Conservation (phyloP, 805 yeast species). For the Cephaloascus fragrans region DNA sequence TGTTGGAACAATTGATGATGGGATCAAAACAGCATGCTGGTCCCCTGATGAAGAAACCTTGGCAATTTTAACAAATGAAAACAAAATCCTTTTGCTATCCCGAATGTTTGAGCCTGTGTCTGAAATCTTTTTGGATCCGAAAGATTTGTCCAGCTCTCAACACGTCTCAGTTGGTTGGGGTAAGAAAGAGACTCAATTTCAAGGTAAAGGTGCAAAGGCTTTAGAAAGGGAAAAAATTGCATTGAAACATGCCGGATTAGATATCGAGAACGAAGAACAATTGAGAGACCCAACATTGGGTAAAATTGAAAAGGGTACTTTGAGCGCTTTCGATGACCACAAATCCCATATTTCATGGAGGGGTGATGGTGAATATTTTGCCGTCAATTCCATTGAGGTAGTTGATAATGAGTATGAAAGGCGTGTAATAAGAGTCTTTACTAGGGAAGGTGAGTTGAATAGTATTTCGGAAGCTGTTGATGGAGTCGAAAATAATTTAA, state of each 20-base stretch:
- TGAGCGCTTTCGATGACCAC: constrained; percentile 44
- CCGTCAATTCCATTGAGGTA: constrained; percentile 54
- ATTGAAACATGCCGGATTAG: constrained; percentile 58
- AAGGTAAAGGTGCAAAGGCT: constrained; percentile 85
- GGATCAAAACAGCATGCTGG: constrained; percentile 71
- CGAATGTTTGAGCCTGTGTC: constrained; percentile 71
- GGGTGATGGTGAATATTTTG: constrained; percentile 84
- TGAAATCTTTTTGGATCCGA: constrained; percentile 47
- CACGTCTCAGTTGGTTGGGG: constrained; percentile 99
- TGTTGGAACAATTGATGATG: constrained; percentile 77
- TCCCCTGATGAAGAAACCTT: constrained; percentile 86
- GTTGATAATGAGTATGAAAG: constrained; percentile 37
- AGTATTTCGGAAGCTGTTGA: constrained; percentile 88
- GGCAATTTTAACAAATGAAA: constrained; percentile 53
- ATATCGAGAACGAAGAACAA: constrained; percentile 46
- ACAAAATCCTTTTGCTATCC: constrained; percentile 56
- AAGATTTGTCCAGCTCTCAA: constrained; percentile 60
- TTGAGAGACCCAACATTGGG: constrained; percentile 85
- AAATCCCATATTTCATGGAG: constrained; percentile 71
- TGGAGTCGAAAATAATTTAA: constrained; percentile 58
- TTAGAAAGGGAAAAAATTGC: constrained; percentile 53
- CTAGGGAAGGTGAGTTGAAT: constrained; percentile 66
- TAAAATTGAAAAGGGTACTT: constrained; percentile 57
- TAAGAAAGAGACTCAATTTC: constrained; percentile 89
- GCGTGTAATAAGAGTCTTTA: constrained; percentile 76